Conservation (phyloP, 352 stramenopile species). For the Lagenidium giganteum region DNA sequence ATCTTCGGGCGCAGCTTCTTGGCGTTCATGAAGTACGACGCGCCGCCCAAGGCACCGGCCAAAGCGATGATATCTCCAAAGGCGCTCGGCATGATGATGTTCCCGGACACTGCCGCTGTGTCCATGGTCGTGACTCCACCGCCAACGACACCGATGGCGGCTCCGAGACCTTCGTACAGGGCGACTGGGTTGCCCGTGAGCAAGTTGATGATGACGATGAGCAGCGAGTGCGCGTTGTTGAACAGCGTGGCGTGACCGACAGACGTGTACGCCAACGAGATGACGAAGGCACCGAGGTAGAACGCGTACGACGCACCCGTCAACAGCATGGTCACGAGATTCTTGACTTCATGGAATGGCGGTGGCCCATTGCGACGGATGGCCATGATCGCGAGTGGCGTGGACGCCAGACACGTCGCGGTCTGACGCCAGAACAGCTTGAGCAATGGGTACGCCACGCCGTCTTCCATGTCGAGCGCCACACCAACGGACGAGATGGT, state of each 20-base stretch:
- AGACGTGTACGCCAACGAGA: constrained; percentile 62
- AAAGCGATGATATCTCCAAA: constrained; percentile 70
- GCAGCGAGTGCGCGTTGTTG: constrained; percentile 77
- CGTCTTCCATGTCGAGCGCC: constrained; percentile 58
- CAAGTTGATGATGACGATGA: constrained; percentile 75
- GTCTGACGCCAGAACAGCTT: constrained; percentile 86
- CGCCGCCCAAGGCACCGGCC: constrained; percentile 55
- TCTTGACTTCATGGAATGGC: constrained; percentile 15
- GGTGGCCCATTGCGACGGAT: constrained; percentile 28
- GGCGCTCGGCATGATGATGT: constrained; percentile 40
- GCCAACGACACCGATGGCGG: constrained; percentile 62
- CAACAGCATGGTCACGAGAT: constrained; percentile 39
- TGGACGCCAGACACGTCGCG: constrained; percentile 52
- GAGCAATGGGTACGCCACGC: constrained; percentile 56
- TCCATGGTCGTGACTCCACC: constrained; percentile 72
- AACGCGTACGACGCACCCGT: constrained; percentile 63
- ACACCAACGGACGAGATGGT: constrained; percentile 76
- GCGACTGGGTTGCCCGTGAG: constrained; percentile 47
- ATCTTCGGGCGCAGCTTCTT: constrained; percentile 74
- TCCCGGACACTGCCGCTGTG: constrained; percentile 20
- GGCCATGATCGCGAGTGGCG: constrained; percentile 37
- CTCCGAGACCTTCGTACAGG: constrained; percentile 56
- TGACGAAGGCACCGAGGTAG: constrained; percentile 67
- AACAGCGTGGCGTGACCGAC: constrained; percentile 81
- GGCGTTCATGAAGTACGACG: constrained; percentile 70